Conservation (phyloP, 2,329 filamentous ascomycete species). For the Trichoderma hamatum region DNA sequence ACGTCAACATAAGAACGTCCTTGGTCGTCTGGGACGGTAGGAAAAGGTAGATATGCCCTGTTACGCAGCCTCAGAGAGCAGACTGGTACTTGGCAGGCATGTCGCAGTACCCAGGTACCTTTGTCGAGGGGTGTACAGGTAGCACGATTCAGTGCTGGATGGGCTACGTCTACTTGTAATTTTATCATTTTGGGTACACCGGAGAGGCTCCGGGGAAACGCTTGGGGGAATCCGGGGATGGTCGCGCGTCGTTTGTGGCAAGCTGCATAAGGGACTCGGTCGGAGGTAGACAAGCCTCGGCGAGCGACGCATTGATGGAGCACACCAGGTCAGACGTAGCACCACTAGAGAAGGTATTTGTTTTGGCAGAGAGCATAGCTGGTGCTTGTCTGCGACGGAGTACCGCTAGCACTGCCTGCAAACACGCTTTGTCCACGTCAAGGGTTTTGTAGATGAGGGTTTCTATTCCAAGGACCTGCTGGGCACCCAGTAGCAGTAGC, state of each 20-base stretch:
- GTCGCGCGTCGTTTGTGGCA: constrained; percentile 12
- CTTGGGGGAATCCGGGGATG: constrained; percentile 23
- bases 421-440: background rate
- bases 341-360: background rate
- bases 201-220: constrained; percentile 20
- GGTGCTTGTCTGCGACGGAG: background rate
- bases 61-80: background rate
- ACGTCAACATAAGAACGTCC: background rate
- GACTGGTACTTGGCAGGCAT: background rate
- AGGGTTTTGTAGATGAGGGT: background rate
- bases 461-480: background rate
- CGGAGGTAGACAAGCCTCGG: background rate
- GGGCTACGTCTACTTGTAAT: background rate
- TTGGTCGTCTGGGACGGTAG: background rate
- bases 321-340: background rate
- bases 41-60: background rate
- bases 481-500: no score
- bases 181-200: background rate
- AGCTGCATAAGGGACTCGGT: constrained; percentile 15
- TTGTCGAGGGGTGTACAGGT: background rate
- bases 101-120: background rate
- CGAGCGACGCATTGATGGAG: background rate
- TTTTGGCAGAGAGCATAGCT: background rate
- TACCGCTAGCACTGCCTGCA: background rate
- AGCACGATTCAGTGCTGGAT: background rate